Conservation (phyloP, 2,329 filamentous ascomycete genomes). For the Neofusicoccum parvum region DNA sequence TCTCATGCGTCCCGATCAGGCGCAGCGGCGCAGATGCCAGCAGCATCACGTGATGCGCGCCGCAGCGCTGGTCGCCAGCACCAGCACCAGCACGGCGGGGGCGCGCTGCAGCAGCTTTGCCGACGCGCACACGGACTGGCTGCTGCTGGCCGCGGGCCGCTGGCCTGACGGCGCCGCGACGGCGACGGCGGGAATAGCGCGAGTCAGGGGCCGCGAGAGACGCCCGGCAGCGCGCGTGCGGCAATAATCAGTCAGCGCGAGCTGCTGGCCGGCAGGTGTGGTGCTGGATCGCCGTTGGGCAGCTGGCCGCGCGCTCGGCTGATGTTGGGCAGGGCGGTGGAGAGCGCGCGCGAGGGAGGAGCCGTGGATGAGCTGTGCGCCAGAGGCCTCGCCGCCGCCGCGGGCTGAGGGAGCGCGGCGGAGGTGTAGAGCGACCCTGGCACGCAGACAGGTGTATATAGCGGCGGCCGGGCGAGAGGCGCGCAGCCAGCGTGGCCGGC, state of each 20-base stretch:
- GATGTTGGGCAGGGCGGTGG: constrained; percentile 14
- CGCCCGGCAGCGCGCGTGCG: background rate
- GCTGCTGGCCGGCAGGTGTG: background rate
- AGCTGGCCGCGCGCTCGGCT: constrained; percentile 1
- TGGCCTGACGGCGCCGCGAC: background rate
- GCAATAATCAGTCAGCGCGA: background rate
- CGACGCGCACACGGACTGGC: background rate
- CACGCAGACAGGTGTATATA: too few relatives aligned
- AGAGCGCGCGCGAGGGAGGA: background rate
- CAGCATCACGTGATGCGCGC: background rate
- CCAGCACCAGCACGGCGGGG: background rate
- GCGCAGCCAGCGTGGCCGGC: background rate
- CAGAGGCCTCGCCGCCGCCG: too few relatives aligned
- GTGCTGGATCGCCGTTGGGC: constrained; percentile 14
- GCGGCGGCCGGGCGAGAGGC: background rate
- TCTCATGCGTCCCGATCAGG: constrained; percentile 1
- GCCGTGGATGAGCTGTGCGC: background rate
- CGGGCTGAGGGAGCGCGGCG: too few relatives aligned
- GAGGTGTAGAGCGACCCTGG: too few relatives aligned
- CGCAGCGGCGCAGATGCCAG: background rate
- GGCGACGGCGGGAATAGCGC: background rate
- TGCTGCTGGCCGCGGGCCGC: background rate
- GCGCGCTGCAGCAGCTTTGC: background rate
- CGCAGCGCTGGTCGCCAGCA: background rate
- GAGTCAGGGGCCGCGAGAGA: constrained; percentile 4